phyloP scores from a whole-genome alignment of 768 basidiomycete species.

The Trichaptum fuscoviolaceum region DNA sequence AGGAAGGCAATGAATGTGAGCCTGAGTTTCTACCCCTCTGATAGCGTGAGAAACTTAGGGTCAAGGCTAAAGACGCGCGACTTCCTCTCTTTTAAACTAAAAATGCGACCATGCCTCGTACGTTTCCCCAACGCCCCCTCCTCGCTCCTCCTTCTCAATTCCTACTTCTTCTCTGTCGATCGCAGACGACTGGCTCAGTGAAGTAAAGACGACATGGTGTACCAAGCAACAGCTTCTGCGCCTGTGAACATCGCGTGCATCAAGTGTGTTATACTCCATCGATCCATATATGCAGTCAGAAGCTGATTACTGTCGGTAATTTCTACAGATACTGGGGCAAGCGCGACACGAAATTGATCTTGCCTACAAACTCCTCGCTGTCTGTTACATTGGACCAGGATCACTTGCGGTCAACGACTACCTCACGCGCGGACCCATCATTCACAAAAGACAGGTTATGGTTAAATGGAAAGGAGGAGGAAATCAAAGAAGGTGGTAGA shows the following conservation, averaged over 20 bases:
- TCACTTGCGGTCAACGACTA: conserved; percentile 90
- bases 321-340: conserved; percentile 95
- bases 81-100: not conserved
- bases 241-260: conserved; percentile 99
- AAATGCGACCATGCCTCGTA: not conserved
- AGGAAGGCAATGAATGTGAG: not conserved
- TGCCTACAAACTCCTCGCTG: conserved; percentile 97
- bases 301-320: conserved; percentile 7
- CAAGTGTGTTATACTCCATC: conserved; percentile 52
- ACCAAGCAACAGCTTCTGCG: conserved; percentile 85
- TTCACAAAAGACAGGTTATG: conserved; percentile 80
- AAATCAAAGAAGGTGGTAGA: conserved; percentile 76
- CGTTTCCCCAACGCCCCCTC: not conserved
- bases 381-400: conserved; percentile 97
- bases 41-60: not conserved
- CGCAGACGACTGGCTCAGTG: conserved; percentile 11
- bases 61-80: not conserved
- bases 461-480: conserved; percentile 92
- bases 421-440: conserved; percentile 74
- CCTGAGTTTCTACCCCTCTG: not conserved
- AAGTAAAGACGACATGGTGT: conserved; percentile 24
- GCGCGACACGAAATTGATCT: conserved; percentile 88
- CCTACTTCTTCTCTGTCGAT: conserved; percentile 1
- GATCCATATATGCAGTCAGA: conserved; percentile 4
- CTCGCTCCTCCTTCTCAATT: not conserved